Evolutionary conservation across 352 stramenopile species (phyloP).

Genomic region (Globisporangium abappressorium): DNA sequence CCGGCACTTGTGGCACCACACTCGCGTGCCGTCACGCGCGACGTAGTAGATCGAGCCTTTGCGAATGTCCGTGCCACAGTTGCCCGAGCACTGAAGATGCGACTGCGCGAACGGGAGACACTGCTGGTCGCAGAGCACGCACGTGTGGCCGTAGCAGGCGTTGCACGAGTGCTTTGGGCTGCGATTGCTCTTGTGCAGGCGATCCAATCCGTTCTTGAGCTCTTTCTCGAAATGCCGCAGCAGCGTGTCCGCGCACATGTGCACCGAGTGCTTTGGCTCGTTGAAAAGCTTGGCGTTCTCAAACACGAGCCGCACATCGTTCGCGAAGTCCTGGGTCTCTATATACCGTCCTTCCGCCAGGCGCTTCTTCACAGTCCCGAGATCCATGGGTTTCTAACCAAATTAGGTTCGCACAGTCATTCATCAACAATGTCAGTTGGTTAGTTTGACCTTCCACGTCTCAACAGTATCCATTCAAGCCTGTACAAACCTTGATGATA

Average conservation of each 20-base stretch:
- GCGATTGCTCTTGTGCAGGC: constrained; percentile 40
- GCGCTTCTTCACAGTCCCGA: constrained; percentile 85
- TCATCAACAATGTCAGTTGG: not conserved
- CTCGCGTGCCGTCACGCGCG: constrained; percentile 69
- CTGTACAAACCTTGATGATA: constrained; percentile 42
- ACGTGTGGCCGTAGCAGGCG: constrained; percentile 65
- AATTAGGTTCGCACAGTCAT: not conserved
- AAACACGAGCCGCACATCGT: constrained; percentile 86
- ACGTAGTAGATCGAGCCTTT: constrained; percentile 76
- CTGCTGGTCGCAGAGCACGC: constrained; percentile 68
- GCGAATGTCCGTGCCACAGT: constrained; percentile 72
- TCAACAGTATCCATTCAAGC: not conserved
- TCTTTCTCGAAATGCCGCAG: constrained; percentile 64
- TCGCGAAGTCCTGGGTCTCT: constrained; percentile 73
- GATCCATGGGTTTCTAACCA: constrained; percentile 84
- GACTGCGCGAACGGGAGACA: constrained; percentile 61
- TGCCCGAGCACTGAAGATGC: constrained; percentile 70
- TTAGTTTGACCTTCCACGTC: not conserved
- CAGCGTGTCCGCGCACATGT: constrained; percentile 63
- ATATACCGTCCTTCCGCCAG: constrained; percentile 84
- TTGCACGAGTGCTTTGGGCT: constrained; percentile 46
- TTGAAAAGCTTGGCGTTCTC: constrained; percentile 91
- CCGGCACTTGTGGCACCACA: constrained; percentile 79
- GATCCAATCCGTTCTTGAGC: constrained; percentile 41
- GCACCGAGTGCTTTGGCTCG: constrained; percentile 65